Conservation (phyloP, 2,329 filamentous ascomycete genomes). For the Stromatinia cepivora region DNA sequence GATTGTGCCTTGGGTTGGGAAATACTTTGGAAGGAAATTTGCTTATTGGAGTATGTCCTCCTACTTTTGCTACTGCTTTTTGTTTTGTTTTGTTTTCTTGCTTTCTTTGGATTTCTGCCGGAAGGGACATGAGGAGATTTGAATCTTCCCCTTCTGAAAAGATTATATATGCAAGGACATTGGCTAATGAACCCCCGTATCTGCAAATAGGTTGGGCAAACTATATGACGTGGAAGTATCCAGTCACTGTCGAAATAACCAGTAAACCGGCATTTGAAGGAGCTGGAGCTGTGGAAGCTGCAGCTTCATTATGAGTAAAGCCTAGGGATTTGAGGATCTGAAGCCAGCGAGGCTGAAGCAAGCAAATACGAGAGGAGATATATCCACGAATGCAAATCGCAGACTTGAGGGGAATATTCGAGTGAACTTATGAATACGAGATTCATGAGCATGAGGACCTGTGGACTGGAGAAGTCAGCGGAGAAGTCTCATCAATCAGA, state of each 20-base stretch:
- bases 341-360: neutral
- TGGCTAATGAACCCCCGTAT: constrained; percentile 16
- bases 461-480: neutral
- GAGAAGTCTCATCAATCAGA: neutral
- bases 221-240: constrained; percentile 94
- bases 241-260: constrained; percentile 68
- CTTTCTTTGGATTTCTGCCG: neutral
- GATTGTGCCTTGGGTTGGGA: constrained; percentile 87
- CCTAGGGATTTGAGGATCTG: neutral
- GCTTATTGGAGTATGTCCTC: constrained; percentile 84
- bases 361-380: neutral
- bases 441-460: neutral
- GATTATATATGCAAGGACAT: neutral
- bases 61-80: neutral
- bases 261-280: constrained; percentile 63
- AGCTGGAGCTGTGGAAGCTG: constrained; percentile 63
- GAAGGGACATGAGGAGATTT: neutral
- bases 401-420: neutral
- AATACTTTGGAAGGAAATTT: constrained; percentile 91
- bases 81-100: neutral
- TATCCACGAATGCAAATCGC: neutral
- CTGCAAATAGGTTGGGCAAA: constrained; percentile 72
- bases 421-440: neutral
- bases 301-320: constrained; percentile 40
- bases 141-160: neutral